Conservation (phyloP, 2,329 filamentous ascomycete species). For the Penicillium concentricum region DNA sequence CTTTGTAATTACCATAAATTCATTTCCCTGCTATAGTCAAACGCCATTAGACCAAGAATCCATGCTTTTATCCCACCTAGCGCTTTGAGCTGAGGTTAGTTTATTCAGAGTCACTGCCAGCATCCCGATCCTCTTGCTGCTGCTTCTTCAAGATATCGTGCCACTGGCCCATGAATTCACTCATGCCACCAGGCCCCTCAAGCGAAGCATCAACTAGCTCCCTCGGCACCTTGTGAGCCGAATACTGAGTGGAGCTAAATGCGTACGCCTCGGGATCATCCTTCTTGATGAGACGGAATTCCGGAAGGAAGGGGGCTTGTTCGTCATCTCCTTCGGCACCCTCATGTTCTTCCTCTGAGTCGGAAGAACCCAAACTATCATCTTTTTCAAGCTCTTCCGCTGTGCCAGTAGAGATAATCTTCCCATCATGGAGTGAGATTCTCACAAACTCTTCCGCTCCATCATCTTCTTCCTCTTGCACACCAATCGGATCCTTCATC, state of each 20-base stretch:
- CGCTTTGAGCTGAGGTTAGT: background rate
- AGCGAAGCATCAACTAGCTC: conserved; percentile 76
- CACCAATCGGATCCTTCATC: conserved; percentile 52
- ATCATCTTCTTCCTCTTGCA: conserved; percentile 35
- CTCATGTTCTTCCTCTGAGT: conserved; percentile 36
- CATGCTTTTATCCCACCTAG: background rate
- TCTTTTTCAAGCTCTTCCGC: conserved; percentile 28
- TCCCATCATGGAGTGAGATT: conserved; percentile 32
- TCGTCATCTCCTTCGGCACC: conserved; percentile 55
- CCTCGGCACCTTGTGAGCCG: conserved; percentile 89
- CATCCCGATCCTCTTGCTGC: conserved; percentile 39
- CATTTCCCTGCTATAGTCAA: background rate
- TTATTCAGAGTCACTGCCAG: conserved; percentile 33
- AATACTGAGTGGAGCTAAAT: conserved; percentile 83
- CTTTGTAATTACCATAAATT: background rate
- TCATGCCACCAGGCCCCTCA: conserved; percentile 70
- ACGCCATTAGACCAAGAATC: conserved; percentile 11
- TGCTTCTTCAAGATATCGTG: conserved; percentile 55
- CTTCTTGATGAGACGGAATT: conserved; percentile 77
- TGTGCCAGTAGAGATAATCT: conserved; percentile 9
- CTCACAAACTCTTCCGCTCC: conserved; percentile 36
- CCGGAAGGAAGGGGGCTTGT: conserved; percentile 60
- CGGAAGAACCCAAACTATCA: conserved; percentile 30
- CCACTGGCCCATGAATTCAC: conserved; percentile 78
- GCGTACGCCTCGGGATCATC: conserved; percentile 87